These are phyloP conservation scores for Vigna reflexopilosa DNA, from an alignment of 306 rosid genomes.

Conservation along the genomic window DNA sequence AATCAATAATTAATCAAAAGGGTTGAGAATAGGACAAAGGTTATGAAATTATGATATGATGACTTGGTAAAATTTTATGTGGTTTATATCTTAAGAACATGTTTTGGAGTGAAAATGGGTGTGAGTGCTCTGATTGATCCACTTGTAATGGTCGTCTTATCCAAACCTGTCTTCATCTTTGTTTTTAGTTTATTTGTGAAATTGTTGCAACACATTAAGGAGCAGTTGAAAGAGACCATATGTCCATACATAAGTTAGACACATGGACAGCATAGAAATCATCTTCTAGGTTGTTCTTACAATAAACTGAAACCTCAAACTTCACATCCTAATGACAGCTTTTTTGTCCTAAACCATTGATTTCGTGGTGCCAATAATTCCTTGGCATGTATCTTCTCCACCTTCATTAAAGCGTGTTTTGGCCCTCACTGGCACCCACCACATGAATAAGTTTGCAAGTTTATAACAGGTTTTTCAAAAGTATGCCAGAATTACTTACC, in stretches of 20 bases:
- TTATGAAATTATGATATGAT: not conserved
- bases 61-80: not conserved
- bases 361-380: not conserved
- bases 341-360: not conserved
- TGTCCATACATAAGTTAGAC: not conserved
- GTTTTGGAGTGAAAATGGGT: conserved; percentile 28
- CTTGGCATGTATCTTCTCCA: not conserved
- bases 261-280: not conserved
- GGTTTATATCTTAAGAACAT: conserved; percentile 7
- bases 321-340: not conserved
- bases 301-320: conserved; percentile 8
- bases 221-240: not conserved
- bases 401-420: too few species aligned
- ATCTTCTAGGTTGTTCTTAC: not conserved
- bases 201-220: not conserved
- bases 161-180: conserved; percentile 13
- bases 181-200: not conserved
- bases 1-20: not conserved
- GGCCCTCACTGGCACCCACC: too few species aligned
- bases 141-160: conserved; percentile 51
- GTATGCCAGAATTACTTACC: too few species aligned
- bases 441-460: too few species aligned
- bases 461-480: too few species aligned
- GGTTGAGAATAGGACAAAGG: not conserved
- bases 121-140: conserved; percentile 48